Conservation (phyloP, 2,329 filamentous ascomycete genomes). For the Blastomyces gilchristii region DNA sequence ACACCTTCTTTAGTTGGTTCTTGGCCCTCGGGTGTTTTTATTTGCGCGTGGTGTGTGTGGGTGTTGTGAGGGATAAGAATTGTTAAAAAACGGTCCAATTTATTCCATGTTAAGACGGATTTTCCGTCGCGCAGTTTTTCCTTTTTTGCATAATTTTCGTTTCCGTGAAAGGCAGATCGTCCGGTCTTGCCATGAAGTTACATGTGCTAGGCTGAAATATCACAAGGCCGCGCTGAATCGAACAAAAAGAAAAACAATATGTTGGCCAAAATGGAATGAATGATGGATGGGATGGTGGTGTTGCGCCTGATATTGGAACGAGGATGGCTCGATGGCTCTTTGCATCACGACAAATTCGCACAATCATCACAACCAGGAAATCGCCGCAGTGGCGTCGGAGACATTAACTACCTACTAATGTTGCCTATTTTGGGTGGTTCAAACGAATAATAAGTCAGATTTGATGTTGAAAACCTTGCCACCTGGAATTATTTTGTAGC, state of each 20-base stretch:
- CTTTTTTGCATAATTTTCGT: neutral
- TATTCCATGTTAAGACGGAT: neutral
- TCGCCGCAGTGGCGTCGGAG: neutral
- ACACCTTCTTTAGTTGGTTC: neutral
- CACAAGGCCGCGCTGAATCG: neutral
- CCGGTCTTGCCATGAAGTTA: neutral
- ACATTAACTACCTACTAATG: neutral
- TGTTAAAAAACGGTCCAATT: neutral
- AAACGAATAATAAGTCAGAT: neutral
- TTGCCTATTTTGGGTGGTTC: neutral
- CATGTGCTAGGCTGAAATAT: neutral
- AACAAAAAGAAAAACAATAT: neutral
- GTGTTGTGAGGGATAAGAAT: neutral
- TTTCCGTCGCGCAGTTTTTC: neutral
- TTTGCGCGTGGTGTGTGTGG: neutral
- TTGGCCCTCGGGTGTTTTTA: neutral
- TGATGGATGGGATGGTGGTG: neutral
- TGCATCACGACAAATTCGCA: neutral
- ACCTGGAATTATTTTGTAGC: neutral
- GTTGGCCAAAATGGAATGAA: neutral
- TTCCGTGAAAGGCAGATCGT: neutral
- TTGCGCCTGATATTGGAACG: neutral
- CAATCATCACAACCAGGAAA: neutral
- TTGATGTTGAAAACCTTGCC: neutral
- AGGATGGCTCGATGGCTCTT: neutral